Evolutionary conservation across 192 early-diverging fungal genomes (phyloP), one percentile per base, ranked within the genome.

Genomic region (Diversispora epigaea): DNA sequence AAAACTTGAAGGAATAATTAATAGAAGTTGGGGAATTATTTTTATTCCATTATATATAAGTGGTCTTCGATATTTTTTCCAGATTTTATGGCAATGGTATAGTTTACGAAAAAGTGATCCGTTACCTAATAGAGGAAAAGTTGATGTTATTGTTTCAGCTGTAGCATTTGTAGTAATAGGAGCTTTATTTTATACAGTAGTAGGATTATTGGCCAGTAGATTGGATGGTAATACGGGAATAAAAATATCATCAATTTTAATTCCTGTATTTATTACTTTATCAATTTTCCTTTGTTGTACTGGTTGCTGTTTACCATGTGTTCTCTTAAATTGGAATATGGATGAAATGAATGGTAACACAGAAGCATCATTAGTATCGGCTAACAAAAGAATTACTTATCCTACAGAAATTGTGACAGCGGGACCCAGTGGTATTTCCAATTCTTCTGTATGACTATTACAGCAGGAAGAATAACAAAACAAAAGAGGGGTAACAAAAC

Each of bases 31-130:
- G 92, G 86, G 64, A 3, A 44, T 89, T 22, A 84, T 93, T 15
- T 92, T 93, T 78, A 85, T 86, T 19, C 92, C 92, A 7, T 75
- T 87, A 32, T 93, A 92, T 65, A 62, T 92, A 14, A 80, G 90
- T 40, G 84, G 84, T 8, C 39, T 90, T 60, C 84, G 88, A 77
- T 90, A 87, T 72, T 76, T 81, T 17, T 44, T 88, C 10, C 77
- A 84, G 54, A 76, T 93, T 71, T 17, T 68, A 85, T 19, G 76
- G 70, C 19, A 86, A 84, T 71, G 58, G 80, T 14, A 22, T 45
- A 4, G 83, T 78, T 71, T 76, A 62, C 15, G 65, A 55, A 66
- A 70, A 85, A 68, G 79, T 80, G 44, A 82, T 81, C 65, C 77
- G 62, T 19, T 86, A 84, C 66, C 78, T 79, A 76, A 81, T 76